Evolutionary conservation across 805 yeast species (phyloP).

Genomic region (Lipomyces sp.): DNA sequence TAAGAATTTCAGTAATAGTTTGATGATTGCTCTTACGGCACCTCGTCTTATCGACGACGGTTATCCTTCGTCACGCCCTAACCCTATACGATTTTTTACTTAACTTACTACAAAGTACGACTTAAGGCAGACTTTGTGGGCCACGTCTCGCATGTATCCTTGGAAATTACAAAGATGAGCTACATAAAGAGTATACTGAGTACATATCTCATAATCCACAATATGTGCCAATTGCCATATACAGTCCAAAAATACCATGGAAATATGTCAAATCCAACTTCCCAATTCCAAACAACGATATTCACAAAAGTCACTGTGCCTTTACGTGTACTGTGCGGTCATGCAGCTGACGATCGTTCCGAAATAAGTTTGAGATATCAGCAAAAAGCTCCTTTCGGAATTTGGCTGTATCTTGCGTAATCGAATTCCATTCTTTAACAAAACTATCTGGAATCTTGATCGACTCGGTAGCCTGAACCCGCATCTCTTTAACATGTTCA

Average conservation of each 20-base stretch:
- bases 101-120: no score
- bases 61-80: no score
- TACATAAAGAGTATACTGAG: no score
- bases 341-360: not conserved
- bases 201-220: not conserved
- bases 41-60: no score
- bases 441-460: constrained; percentile 10
- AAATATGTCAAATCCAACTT: not conserved
- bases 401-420: constrained; percentile 13
- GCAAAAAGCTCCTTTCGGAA: not conserved
- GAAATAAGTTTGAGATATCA: not conserved
- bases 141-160: no score
- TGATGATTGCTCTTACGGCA: no score
- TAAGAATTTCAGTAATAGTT: no score
- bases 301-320: not conserved
- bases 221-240: not conserved
- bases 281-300: not conserved
- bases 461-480: not conserved
- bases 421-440: constrained; percentile 13
- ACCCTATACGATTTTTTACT: no score
- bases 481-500: constrained; percentile 41
- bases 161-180: no score
- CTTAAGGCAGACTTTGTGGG: no score
- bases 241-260: not conserved
- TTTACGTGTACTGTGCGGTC: not conserved